Base-by-base conservation (phyloP, 2,329 filamentous ascomycete genomes). In the Stenocarpella maydis region DNA sequence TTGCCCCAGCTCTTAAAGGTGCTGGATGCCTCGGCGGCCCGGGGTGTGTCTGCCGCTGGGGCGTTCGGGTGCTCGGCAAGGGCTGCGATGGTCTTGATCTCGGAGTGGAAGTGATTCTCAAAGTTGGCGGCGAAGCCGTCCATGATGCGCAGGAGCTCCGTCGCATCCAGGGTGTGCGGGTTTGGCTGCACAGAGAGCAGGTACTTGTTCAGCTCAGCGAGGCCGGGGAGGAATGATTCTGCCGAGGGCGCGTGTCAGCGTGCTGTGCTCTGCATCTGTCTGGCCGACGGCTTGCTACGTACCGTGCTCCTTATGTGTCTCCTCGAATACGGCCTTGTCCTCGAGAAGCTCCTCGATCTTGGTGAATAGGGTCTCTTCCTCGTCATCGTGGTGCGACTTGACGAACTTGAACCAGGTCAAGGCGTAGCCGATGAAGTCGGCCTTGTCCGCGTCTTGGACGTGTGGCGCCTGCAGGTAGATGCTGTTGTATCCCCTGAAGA, bases 1-100 rank as follows among this genome's bases (percentile, higher is more conserved):
- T 90, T 89, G 69, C 88, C 88, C 87, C 87, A 90, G 2, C 81
- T 77, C 80, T 87, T 87, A 80, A 90, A 90, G 1, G 84, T 82
- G 8, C 81, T 75, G 3, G 80, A 76, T 0, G 88, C 87, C 1
- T 78, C 78, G 5, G 80, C 80, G 7, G 82, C 83, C 70, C 83
- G 81, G 5, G 81, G 77, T 0, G 84, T 81, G 31, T 82, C 83
- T 2, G 82, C 77, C 55, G 78, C 79, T 0, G 87, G 87, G 0
- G 85, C 85, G 53, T 82, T 82, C 1, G 85, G 80, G 72, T 90
- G 85, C 3, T 79, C 73, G 4, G 85, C 78, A 19, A 88, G 80
- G 31, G 76, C 77, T 49, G 86, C 81, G 69, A 88, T 87, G 52
- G 83, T 86, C 64, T 75, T 68, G 69, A 88, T 86, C 73, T 88